These are phyloP conservation scores for Silene coronaria DNA, from an alignment of 179 eudicot genomes.

Conservation along the genomic window DNA sequence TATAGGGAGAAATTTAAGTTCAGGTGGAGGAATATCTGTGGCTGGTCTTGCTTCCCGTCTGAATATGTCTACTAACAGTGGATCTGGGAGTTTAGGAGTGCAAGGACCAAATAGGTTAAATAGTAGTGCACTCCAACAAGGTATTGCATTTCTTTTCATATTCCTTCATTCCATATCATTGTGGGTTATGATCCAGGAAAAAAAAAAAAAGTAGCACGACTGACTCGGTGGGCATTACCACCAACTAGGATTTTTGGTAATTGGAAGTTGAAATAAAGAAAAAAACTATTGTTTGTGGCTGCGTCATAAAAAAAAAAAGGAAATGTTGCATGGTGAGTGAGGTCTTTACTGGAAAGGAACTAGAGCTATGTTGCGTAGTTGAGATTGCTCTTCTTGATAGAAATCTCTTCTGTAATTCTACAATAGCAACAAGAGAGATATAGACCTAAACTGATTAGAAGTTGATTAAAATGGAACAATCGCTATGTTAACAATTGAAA, in stretches of 20 bases:
- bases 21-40: slow-evolving; percentile 84
- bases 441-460: not conserved
- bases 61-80: slow-evolving; percentile 67
- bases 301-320: not conserved
- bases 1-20: slow-evolving; percentile 70
- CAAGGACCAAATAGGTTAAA: slow-evolving; percentile 80
- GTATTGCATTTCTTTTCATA: slow-evolving; percentile 31
- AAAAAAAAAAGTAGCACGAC: not conserved
- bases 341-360: not conserved
- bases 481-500: not conserved
- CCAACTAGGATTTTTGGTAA: not conserved
- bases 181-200: not conserved
- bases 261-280: not conserved
- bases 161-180: not conserved
- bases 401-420: not conserved
- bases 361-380: not conserved
- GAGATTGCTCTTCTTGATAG: not conserved
- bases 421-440: not conserved
- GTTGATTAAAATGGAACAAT: not conserved
- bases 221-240: not conserved
- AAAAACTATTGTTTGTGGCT: not conserved
- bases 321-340: not conserved
- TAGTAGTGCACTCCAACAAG: slow-evolving; percentile 89
- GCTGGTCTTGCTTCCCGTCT: slow-evolving; percentile 86
- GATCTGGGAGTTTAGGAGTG: slow-evolving; percentile 70